These are phyloP conservation scores for Coemansia sp. DNA, from an alignment of 192 early-diverging fungal genomes.

Conservation along the genomic window DNA sequence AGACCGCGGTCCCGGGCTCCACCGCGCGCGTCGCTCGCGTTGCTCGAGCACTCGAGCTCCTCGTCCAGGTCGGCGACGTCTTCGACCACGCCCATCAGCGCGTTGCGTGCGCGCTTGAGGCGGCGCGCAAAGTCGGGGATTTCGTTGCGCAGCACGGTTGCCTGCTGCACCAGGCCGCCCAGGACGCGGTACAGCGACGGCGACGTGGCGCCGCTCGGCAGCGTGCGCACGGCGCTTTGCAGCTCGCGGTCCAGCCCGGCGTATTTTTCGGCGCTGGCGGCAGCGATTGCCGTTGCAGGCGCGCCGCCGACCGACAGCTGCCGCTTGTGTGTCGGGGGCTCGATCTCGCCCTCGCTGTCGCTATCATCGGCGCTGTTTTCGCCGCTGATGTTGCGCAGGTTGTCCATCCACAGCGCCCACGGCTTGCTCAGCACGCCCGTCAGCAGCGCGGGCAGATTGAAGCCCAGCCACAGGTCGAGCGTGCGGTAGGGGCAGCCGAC, in stretches of 20 bases:
- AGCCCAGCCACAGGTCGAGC: conserved; percentile 65
- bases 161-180: conserved; percentile 49
- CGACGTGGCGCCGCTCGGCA: conserved; percentile 41
- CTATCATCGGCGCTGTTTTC: conserved; percentile 10
- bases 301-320: conserved; percentile 17
- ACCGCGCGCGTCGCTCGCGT: not conserved
- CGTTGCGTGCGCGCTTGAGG: conserved; percentile 45
- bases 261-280: conserved; percentile 35
- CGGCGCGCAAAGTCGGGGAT: conserved; percentile 49
- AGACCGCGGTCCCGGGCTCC: conserved; percentile 46
- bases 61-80: conserved; percentile 44
- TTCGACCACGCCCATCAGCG: conserved; percentile 52
- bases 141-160: conserved; percentile 40
- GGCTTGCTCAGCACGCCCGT: conserved; percentile 46
- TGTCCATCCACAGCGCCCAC: conserved; percentile 48
- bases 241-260: conserved; percentile 43
- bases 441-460: conserved; percentile 50
- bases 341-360: conserved; percentile 44
- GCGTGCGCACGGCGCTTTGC: conserved; percentile 16
- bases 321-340: conserved; percentile 16
- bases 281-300: conserved; percentile 43
- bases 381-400: conserved; percentile 46
- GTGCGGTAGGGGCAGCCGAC: conserved; percentile 72
- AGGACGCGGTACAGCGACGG: conserved; percentile 47
- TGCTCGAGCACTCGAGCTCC: conserved; percentile 30